Evolutionary conservation across 176 grass and related monocot species (phyloP).

Genomic region (Poa annua): DNA sequence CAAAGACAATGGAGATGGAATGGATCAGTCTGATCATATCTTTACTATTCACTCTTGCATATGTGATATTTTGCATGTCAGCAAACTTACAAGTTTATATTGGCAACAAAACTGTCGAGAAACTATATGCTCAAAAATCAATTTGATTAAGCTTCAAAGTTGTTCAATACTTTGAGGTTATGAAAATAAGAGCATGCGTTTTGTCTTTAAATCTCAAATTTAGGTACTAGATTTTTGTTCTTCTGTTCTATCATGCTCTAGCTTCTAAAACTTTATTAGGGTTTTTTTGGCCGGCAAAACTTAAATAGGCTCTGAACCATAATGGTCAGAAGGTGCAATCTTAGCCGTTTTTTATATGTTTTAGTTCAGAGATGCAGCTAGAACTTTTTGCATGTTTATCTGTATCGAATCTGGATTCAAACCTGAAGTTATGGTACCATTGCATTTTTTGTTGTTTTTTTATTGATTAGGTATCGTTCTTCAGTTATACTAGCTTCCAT

Average conservation of each 20-base stretch:
- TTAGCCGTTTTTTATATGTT: not conserved
- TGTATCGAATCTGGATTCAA: too few relatives aligned
- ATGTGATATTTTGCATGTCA: not conserved
- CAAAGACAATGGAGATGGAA: not conserved
- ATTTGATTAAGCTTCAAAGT: not conserved
- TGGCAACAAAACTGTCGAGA: not conserved
- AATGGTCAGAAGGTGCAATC: not conserved
- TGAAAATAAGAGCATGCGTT: not conserved
- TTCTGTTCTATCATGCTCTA: not conserved
- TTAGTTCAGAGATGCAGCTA: not conserved
- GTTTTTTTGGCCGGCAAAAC: not conserved
- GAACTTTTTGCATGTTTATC: too few relatives aligned
- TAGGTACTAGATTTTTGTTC: not conserved
- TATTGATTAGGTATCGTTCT: too few relatives aligned
- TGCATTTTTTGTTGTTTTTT: not conserved
- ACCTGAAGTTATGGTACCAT: not conserved
- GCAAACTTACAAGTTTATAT: not conserved
- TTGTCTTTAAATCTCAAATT: not conserved
- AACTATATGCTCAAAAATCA: not conserved
- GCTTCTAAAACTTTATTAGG: not conserved
- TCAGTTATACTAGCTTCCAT: too few relatives aligned
- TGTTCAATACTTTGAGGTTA: not conserved
- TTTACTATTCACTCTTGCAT: not conserved
- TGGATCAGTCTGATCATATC: not conserved
- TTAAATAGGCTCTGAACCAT: not conserved